These are phyloP conservation scores for Paramecium biaurelia DNA, from an alignment of 73 alveolate genomes.

Conservation along the genomic window DNA sequence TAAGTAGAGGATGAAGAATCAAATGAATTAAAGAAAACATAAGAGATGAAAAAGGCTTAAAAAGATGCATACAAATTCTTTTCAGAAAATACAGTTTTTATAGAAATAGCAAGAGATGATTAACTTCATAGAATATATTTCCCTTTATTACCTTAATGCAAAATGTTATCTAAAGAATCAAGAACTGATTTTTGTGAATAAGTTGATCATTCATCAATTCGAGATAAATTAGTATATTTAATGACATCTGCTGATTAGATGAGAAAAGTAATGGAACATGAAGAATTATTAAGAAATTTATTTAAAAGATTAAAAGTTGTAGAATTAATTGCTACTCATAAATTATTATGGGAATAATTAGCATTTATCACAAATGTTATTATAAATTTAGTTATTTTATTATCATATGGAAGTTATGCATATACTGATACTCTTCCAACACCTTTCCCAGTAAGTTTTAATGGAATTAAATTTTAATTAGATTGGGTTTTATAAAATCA, in stretches of 20 bases:
- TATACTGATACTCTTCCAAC: neutral
- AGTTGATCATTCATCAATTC: slow-evolving; percentile 55
- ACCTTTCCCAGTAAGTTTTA: neutral
- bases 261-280: slow-evolving; percentile 64
- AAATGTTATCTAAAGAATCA: slow-evolving; percentile 56
- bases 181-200: slow-evolving; percentile 51
- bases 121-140: slow-evolving; percentile 46
- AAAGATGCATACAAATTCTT: slow-evolving; percentile 47
- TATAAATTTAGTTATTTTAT: slow-evolving; percentile 31
- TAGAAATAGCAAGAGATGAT: slow-evolving; percentile 56
- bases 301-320: slow-evolving; percentile 48
- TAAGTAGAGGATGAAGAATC: slow-evolving; percentile 44
- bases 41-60: slow-evolving; percentile 27
- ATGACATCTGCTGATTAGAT: slow-evolving; percentile 47
- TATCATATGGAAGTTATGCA: slow-evolving; percentile 31
- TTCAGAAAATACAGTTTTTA: slow-evolving; percentile 11
- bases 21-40: neutral
- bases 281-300: slow-evolving; percentile 46
- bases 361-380: slow-evolving; percentile 48
- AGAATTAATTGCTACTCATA: slow-evolving; percentile 58
- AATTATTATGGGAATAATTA: slow-evolving; percentile 57
- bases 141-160: slow-evolving; percentile 58
- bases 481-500: neutral
- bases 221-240: slow-evolving; percentile 35
- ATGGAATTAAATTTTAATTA: neutral